Percentiles rank a stretch among this genome's conserved stretches.
Evolutionary conservation across 2,329 filamentous ascomycete species (phyloP).

Genomic region (Cladophialophora bantiana): DNA sequence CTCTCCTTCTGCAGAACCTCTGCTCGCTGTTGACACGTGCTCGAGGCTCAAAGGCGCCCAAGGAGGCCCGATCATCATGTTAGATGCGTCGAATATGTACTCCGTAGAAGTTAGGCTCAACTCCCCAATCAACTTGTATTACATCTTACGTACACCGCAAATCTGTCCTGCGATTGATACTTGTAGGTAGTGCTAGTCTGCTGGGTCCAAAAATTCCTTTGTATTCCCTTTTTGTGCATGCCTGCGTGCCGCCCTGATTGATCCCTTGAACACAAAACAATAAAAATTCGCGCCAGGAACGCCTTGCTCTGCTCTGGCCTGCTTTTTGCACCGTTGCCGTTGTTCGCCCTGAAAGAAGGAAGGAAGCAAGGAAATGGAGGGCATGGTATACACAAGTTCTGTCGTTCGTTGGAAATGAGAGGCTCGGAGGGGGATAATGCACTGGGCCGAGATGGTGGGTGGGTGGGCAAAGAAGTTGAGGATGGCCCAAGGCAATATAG

Average conservation of each 20-base stretch:
- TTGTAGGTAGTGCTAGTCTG: no score
- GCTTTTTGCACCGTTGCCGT: not conserved
- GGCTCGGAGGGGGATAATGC: not conserved
- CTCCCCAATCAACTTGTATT: no score
- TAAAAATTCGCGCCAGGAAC: not conserved
- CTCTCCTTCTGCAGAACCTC: no score
- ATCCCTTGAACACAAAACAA: not conserved
- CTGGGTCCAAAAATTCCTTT: not conserved
- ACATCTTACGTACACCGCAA: no score
- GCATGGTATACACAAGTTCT: not conserved
- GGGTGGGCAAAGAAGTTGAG: not conserved
- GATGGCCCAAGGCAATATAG: not conserved
- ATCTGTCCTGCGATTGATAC: no score
- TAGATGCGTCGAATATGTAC: no score
- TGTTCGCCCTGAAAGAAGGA: not conserved
- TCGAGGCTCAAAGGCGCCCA: no score
- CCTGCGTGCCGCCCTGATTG: not conserved
- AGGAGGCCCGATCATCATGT: no score
- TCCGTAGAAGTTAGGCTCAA: no score
- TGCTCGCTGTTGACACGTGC: no score
- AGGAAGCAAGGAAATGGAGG: not conserved
- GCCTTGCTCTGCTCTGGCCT: not conserved
- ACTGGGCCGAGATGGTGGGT: not conserved
- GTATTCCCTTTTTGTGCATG: not conserved
- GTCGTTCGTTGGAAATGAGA: not conserved